Percentiles rank a stretch among this genome's conserved stretches.
These are phyloP conservation scores for Phialophora tarda DNA, from an alignment of 2,329 filamentous ascomycete species.

Conservation along the genomic window DNA sequence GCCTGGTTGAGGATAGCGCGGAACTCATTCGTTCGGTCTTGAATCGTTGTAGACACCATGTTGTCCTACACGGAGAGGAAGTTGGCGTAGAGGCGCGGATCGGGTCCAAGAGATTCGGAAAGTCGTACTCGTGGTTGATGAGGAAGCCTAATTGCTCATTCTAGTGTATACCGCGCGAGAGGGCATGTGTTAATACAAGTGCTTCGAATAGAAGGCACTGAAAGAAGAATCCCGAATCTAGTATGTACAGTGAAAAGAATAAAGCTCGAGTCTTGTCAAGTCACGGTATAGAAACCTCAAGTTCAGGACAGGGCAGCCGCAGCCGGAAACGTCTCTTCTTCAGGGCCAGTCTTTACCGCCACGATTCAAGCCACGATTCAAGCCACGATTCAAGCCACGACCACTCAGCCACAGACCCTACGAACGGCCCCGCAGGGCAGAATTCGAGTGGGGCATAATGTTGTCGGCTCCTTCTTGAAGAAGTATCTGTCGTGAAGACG, in stretches of 20 bases:
- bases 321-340: slow-evolving; percentile 20
- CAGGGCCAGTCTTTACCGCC: slow-evolving; percentile 8
- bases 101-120: not conserved
- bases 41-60: slow-evolving; percentile 73
- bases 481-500: too few species aligned
- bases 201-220: not conserved
- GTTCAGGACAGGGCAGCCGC: slow-evolving; percentile 2
- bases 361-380: not conserved
- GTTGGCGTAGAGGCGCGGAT: not conserved
- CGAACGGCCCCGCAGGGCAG: too few species aligned
- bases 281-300: not conserved
- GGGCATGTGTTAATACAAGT: slow-evolving; percentile 8
- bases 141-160: slow-evolving; percentile 9
- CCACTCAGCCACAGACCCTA: too few species aligned
- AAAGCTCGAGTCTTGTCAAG: not conserved
- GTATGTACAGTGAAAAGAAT: slow-evolving; percentile 23
- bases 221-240: slow-evolving; percentile 2
- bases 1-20: slow-evolving; percentile 85
- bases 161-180: slow-evolving; percentile 8
- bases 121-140: not conserved
- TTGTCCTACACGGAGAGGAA: slow-evolving; percentile 1
- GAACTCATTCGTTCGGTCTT: slow-evolving; percentile 97
- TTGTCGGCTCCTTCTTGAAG: too few species aligned
- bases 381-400: not conserved
- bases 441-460: too few species aligned